Evolutionary conservation across 2,329 filamentous ascomycete species (phyloP), one percentile per base, ranked within the genome.

Genomic region (Pseudogymnoascus sp.): DNA sequence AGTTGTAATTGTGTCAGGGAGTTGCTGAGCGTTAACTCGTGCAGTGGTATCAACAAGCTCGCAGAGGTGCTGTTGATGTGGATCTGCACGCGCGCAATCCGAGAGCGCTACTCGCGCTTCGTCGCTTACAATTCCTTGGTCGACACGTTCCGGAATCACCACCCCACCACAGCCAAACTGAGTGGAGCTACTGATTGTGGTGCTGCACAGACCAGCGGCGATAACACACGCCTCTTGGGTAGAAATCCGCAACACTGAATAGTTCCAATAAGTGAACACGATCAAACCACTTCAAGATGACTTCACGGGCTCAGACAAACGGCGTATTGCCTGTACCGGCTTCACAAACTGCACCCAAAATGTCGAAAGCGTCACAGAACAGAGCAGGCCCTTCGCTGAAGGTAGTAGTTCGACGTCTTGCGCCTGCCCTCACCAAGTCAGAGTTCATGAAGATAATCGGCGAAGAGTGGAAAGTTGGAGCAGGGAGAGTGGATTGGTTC

Each of bases 401-500:
- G 79, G 82, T 96, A 11, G 81, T 96, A 24, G 81, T 97, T 62
- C 87, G 96, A 61, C 85, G 93, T 63, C 83, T 99, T 3, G 91
- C 95, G 8, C 93, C 95, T 1, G 91, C 89, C 7, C 81, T 99
- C 74, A 96, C 90, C 0, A 84, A 90, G 71, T 76, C 82, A 0
- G 95, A 99, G 71, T 93, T 96, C 66, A 80, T 87, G 70, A 75
- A 78, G 12, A 81, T 86, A 7, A 74, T 97, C 11, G 93, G 92
- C 3, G 82, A 87, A 1, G 88, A 92, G 59, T 98, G 93, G 93
- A 89, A 87, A 70, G 70, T 83, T 3, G 90, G 89, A n/a, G 84
- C 83, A 59, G 91, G 91, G 33, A 95, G 88, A 72, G 85, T 96
- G 11, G 93, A 96, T 74, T 97, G 91, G 90, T 81, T 89, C 68